A percentile compares a stretch with the other conserved stretches of the same genome.
These are phyloP conservation scores for Tuber brumale DNA, from an alignment of 495 filamentous ascomycete genomes.

Conservation along the genomic window DNA sequence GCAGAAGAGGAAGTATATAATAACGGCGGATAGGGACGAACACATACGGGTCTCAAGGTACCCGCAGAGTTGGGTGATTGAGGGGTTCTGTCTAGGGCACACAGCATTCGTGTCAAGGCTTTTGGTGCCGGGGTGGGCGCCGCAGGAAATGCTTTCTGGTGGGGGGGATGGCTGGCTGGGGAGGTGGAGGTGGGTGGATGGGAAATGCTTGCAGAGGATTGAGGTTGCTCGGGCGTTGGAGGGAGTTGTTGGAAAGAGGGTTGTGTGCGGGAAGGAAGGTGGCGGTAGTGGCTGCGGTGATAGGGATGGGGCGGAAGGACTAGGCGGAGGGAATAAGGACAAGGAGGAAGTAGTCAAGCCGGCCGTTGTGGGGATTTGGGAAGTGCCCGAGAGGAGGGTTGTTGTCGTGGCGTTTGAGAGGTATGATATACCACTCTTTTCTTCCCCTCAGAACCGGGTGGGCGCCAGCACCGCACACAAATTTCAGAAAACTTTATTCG, in stretches of 20 bases:
- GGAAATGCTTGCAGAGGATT: constrained; percentile 50
- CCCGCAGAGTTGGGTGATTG: constrained; percentile 82
- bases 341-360: constrained; percentile 44
- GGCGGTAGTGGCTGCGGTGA: constrained; percentile 1
- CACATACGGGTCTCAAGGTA: constrained; percentile 86
- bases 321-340: constrained; percentile 6
- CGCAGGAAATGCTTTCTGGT: constrained; percentile 66
- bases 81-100: constrained; percentile 81
- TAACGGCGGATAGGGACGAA: constrained; percentile 91
- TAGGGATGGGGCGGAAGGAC: background rate
- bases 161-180: constrained; percentile 74
- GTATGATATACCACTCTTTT: constrained; percentile 53
- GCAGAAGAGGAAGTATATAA: constrained; percentile 54
- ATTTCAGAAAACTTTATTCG: background rate
- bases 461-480: background rate
- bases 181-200: constrained; percentile 72
- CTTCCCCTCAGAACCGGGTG: background rate
- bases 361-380: constrained; percentile 50
- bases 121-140: constrained; percentile 53
- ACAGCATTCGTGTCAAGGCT: constrained; percentile 70
- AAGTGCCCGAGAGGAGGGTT: constrained; percentile 40
- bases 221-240: constrained; percentile 47
- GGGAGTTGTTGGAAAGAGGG: constrained; percentile 25
- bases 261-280: constrained; percentile 20
- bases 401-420: constrained; percentile 64